Evolutionary conservation across 169 alveolate genomes (phyloP).

Genomic region (Cryptosporidium andersoni): DNA sequence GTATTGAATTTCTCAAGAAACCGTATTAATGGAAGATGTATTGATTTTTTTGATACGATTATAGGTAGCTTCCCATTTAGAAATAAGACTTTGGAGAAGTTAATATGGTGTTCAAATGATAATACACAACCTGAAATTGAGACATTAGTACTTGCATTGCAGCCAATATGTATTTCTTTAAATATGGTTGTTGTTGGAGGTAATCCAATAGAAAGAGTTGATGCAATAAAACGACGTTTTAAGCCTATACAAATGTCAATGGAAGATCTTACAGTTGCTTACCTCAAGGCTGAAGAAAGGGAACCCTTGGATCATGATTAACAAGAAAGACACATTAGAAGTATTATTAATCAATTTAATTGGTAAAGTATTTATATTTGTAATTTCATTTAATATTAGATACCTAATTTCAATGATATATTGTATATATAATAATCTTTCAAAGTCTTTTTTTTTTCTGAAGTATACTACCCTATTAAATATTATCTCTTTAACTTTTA

Average conservation of each 20-base stretch:
- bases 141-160: conserved; percentile 34
- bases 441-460: too few relatives aligned
- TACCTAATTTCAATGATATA: too few relatives aligned
- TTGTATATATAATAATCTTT: too few relatives aligned
- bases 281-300: too few relatives aligned
- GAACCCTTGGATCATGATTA: not conserved
- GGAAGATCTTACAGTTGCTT: conserved; percentile 19
- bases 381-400: too few relatives aligned
- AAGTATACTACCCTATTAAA: too few relatives aligned
- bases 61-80: conserved; percentile 5
- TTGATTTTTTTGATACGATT: conserved; percentile 51
- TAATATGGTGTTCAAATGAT: conserved; percentile 61
- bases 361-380: not conserved
- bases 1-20: conserved; percentile 51
- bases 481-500: too few relatives aligned
- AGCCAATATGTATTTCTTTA: conserved; percentile 31
- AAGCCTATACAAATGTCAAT: conserved; percentile 25
- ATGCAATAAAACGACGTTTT: conserved; percentile 55
- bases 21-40: conserved; percentile 57
- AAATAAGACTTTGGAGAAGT: conserved; percentile 53
- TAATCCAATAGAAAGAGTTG: conserved; percentile 62
- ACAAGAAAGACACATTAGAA: not conserved
- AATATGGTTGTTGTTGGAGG: conserved; percentile 41
- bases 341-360: not conserved
- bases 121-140: conserved; percentile 69